Evolutionary conservation across 495 filamentous ascomycete genomes (phyloP).

Genomic region (Xylaria palmicola): DNA sequence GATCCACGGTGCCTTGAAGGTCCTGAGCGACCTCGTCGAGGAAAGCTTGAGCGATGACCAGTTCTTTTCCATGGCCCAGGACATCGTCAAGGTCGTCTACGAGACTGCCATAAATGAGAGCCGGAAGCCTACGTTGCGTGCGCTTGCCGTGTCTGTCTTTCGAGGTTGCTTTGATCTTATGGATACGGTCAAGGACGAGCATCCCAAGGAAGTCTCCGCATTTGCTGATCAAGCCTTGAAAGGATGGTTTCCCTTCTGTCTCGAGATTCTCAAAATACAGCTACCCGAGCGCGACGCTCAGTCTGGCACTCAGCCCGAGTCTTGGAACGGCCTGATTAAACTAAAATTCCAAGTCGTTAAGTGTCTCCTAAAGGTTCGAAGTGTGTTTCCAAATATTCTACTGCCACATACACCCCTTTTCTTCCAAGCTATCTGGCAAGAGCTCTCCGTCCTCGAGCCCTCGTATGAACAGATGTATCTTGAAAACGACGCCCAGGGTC

Average conservation of each 20-base stretch:
- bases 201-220: conserved; percentile 75
- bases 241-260: conserved; percentile 85
- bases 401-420: conserved; percentile 72
- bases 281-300: conserved; percentile 56
- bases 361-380: conserved; percentile 86
- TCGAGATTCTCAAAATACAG: conserved; percentile 64
- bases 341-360: conserved; percentile 90
- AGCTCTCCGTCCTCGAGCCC: conserved; percentile 67
- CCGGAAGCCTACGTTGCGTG: conserved; percentile 71
- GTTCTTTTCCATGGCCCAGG: conserved; percentile 82
- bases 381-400: conserved; percentile 78
- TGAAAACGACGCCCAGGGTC: conserved; percentile 76
- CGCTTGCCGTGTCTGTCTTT: conserved; percentile 85
- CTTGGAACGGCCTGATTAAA: conserved; percentile 76
- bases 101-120: conserved; percentile 72
- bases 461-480: conserved; percentile 82
- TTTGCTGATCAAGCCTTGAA: conserved; percentile 84
- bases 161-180: conserved; percentile 88
- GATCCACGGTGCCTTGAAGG: conserved; percentile 83
- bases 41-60: conserved; percentile 90
- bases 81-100: conserved; percentile 79
- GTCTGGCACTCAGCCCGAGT: conserved; percentile 39
- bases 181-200: conserved; percentile 91
- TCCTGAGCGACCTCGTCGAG: conserved; percentile 87
- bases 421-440: conserved; percentile 84